Evolutionary conservation across 208 protist species (phyloP).

Genomic region (Trypanosoma grayi): DNA sequence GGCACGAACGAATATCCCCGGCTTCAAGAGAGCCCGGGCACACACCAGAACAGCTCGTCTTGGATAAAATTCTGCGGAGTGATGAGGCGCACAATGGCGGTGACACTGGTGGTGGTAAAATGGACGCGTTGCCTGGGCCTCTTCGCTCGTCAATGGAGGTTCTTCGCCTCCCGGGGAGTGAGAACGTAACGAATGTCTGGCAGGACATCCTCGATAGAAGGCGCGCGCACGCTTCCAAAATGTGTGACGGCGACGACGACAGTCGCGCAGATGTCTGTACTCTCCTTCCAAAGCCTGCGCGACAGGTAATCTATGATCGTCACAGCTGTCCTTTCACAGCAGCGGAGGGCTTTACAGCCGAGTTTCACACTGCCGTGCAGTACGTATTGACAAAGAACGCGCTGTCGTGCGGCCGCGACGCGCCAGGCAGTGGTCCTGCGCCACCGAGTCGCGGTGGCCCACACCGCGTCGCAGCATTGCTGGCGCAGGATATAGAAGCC

Average conservation of each 20-base stretch:
- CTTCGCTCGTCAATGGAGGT: neutral
- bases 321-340: conserved; percentile 36
- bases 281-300: conserved; percentile 15
- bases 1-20: too few species aligned
- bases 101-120: neutral
- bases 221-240: neutral
- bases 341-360: conserved; percentile 42
- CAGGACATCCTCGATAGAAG: conserved; percentile 4
- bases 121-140: neutral
- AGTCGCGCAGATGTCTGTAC: neutral
- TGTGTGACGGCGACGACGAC: neutral
- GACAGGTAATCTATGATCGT: conserved; percentile 50
- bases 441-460: neutral
- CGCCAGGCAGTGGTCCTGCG: neutral
- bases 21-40: too few species aligned
- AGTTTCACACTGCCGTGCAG: conserved; percentile 41
- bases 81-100: neutral
- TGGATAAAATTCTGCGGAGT: conserved; percentile 10
- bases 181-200: conserved; percentile 1
- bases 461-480: neutral
- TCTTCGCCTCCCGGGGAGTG: neutral
- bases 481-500: neutral
- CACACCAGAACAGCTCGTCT: neutral
- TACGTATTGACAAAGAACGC: conserved; percentile 33
- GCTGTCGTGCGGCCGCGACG: conserved; percentile 21